Evolutionary conservation across 345 rosid genomes (phyloP), one percentile per base, ranked within the genome.

Genomic region (Acer saccharum): DNA sequence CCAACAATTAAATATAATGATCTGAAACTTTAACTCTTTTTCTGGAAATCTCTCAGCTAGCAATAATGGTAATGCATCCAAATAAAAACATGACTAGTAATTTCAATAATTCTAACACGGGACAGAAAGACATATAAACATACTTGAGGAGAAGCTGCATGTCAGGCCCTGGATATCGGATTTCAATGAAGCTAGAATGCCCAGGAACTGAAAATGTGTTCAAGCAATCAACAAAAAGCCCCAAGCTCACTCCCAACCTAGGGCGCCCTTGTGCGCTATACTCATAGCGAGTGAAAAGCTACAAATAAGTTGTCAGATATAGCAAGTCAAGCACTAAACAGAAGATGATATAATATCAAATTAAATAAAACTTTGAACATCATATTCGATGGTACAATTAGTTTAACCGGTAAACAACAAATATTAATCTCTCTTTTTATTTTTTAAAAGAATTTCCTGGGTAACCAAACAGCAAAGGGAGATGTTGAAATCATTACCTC

Each of bases 141-240:
- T 90, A 95, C 99, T 89, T 92, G 89, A 95, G 82, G 82, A 93
- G 97, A 77, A 95, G 96, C 86, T 93, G 93, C 99, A 93, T 91
- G 80, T 95, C 99, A 58, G 98, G 93, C 32, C 99, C 99, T 25
- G 99, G 97, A 82, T 95, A 93, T 69, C 77, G 93, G 63, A 95
- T 90, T 69, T 95, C 99, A 10, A 93, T 87, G 14, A 85, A 82
- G 81, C 82, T 85, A 8, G 94, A 83, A 78, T 81, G 89, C 29
- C 98, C 99, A 14, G 97, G 96, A 32, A 84, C 88, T 8, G 96
- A 91, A 80, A 95, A 95, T 2, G 99, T 90, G 86, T 89, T 95
- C 87, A 95, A 88, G 90, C 97, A 92, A 81, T 93, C 96, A 4
- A 89, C 92, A 80, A 95, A 83, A 52, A 95, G 94, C 12, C 98